phyloP scores from a whole-genome alignment of 495 filamentous ascomycete genomes.

The Tuber calosporum region DNA sequence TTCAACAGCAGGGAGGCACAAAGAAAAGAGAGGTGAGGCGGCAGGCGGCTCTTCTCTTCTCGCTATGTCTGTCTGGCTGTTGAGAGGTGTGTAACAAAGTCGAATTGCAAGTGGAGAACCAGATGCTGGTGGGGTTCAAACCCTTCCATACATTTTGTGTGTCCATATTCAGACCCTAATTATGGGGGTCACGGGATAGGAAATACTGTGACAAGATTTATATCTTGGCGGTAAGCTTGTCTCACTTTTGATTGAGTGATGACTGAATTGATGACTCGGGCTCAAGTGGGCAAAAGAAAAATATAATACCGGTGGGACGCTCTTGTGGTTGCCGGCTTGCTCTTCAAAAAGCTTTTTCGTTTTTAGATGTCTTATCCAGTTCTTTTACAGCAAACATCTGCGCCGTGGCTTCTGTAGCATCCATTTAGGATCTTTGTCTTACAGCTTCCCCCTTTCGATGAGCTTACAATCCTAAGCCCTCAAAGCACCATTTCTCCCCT shows the following conservation, averaged over 20 bases:
- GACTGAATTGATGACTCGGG: background rate
- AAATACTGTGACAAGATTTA: background rate
- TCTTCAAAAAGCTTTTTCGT: background rate
- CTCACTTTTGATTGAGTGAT: background rate
- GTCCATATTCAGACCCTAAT: background rate
- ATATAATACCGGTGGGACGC: background rate
- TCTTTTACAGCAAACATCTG: background rate
- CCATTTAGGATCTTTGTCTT: background rate
- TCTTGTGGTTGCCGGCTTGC: background rate
- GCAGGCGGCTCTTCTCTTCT: conserved; percentile 14
- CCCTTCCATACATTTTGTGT: background rate
- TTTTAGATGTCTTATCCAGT: background rate
- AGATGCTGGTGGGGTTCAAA: background rate
- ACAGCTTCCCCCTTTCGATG: background rate
- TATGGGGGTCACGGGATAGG: background rate
- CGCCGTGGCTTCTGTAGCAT: background rate
- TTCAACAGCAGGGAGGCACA: conserved; percentile 18
- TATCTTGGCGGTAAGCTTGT: background rate
- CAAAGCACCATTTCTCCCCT: background rate
- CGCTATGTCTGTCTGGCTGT: background rate
- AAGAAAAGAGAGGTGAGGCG: background rate
- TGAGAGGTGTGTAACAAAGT: background rate
- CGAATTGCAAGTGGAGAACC: background rate
- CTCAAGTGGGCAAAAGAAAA: background rate
- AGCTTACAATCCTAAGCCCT: background rate